A percentile compares a stretch with the other conserved stretches of the same genome.
phyloP scores from a whole-genome alignment of 2,329 filamentous ascomycete genomes.

The Podosphaera xanthii region DNA sequence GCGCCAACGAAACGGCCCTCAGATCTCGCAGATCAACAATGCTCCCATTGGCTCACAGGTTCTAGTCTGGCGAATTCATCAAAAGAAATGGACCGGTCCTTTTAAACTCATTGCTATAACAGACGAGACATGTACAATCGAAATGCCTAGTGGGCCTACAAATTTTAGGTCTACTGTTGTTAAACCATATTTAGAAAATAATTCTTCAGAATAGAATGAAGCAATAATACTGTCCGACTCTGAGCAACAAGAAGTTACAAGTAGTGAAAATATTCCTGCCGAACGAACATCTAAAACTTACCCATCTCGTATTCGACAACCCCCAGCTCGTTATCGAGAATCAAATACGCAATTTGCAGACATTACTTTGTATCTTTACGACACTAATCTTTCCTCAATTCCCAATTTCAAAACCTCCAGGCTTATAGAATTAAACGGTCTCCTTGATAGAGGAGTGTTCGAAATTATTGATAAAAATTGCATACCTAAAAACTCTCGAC shows the following conservation, averaged over 20 bases:
- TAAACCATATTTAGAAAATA: too few relatives aligned
- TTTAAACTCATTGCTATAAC: neutral
- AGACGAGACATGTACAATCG: neutral
- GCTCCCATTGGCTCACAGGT: constrained; percentile 1
- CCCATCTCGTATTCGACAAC: too few relatives aligned
- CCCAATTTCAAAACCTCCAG: neutral
- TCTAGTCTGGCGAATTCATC: constrained; percentile 1
- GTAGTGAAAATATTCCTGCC: too few relatives aligned
- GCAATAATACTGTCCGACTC: too few relatives aligned
- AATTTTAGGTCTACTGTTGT: neutral
- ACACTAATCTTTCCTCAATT: too few relatives aligned
- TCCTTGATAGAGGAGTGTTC: neutral
- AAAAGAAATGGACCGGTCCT: neutral
- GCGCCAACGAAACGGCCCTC: neutral
- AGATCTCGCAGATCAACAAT: neutral
- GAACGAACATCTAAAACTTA: too few relatives aligned
- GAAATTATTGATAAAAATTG: neutral
- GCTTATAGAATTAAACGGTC: neutral
- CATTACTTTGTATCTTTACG: too few relatives aligned
- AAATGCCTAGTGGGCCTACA: neutral
- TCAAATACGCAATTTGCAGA: too few relatives aligned
- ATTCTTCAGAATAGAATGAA: too few relatives aligned
- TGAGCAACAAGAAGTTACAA: too few relatives aligned
- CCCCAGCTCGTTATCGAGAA: too few relatives aligned
- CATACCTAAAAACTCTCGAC: neutral